These are phyloP conservation scores for Akanthomyces lecanii DNA, from an alignment of 2,329 filamentous ascomycete species.

Conservation along the genomic window DNA sequence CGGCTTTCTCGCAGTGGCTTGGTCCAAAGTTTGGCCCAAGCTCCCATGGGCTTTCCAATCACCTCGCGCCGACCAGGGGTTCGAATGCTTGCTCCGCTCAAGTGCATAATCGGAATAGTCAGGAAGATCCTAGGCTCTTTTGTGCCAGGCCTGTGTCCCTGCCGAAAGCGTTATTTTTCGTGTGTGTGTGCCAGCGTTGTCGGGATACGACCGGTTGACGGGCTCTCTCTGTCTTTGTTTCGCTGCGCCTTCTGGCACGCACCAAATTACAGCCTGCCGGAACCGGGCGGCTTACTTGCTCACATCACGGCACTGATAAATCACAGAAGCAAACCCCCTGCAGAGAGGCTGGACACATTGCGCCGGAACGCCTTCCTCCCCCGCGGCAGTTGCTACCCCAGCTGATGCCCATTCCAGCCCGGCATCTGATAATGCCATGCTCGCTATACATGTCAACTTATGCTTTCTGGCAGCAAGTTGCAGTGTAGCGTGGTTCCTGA, in stretches of 20 bases:
- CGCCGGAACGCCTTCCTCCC: no score
- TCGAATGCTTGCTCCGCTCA: constrained; percentile 3
- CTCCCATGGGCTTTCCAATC: background rate
- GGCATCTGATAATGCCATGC: constrained; percentile 4
- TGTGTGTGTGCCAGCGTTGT: no score
- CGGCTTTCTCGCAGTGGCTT: background rate
- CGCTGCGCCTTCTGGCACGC: background rate
- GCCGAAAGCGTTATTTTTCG: background rate
- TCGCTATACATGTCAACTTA: constrained; percentile 2
- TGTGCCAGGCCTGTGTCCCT: background rate
- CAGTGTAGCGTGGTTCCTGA: constrained; percentile 8
- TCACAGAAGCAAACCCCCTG: background rate
- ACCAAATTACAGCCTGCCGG: background rate
- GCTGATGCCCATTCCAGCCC: background rate
- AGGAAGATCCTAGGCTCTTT: constrained; percentile 6
- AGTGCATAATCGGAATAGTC: constrained; percentile 15
- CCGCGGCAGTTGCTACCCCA: background rate
- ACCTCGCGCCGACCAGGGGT: background rate
- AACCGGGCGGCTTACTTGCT: background rate
- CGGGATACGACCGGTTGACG: background rate
- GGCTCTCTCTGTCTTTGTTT: no score
- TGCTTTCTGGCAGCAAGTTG: background rate
- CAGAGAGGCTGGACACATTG: background rate
- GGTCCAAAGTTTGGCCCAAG: background rate
- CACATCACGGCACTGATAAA: background rate